Conservation (phyloP, 805 yeast species). For the Helenozyma rhizophorensis region DNA sequence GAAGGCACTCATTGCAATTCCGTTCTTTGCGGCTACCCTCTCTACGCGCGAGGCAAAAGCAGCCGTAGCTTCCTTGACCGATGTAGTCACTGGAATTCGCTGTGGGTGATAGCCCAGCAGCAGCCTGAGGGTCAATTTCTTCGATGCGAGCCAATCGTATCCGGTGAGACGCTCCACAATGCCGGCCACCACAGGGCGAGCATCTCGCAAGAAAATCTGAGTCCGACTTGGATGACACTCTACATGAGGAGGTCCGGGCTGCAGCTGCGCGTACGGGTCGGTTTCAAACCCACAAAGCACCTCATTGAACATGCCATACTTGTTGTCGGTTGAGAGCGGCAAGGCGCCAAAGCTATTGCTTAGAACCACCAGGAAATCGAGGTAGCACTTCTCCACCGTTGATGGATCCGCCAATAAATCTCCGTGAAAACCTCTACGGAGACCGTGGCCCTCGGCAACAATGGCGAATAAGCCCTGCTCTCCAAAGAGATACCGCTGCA, state of each 20-base stretch:
- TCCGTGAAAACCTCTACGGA: conserved; percentile 1
- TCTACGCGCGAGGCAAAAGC: no score
- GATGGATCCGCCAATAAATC: conserved; percentile 6
- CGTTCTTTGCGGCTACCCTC: no score
- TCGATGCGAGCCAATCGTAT: conserved; percentile 30
- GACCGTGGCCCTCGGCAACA: conserved; percentile 8
- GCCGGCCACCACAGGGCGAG: conserved; percentile 22
- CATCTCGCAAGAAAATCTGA: conserved; percentile 15
- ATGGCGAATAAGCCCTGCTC: conserved; percentile 5
- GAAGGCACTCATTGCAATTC: no score
- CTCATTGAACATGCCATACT: conserved; percentile 68
- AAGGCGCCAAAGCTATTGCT: conserved; percentile 76
- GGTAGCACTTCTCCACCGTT: conserved; percentile 7
- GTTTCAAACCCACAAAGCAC: no score
- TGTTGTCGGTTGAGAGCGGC: conserved; percentile 78
- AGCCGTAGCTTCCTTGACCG: no score
- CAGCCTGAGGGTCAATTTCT: conserved; percentile 39
- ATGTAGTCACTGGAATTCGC: no score
- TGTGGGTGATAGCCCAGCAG: conserved; percentile 19
- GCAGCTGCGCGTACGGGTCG: no score
- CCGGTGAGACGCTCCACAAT: conserved; percentile 30
- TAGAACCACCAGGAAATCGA: conserved; percentile 5
- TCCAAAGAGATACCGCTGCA: conserved; percentile 8
- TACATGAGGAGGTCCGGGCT: conserved; percentile 55
- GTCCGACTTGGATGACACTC: conserved; percentile 31